A percentile compares a stretch with the other conserved stretches of the same genome.
Evolutionary conservation across 2,329 filamentous ascomycete genomes (phyloP).

Genomic region (Beauveria asiatica): DNA sequence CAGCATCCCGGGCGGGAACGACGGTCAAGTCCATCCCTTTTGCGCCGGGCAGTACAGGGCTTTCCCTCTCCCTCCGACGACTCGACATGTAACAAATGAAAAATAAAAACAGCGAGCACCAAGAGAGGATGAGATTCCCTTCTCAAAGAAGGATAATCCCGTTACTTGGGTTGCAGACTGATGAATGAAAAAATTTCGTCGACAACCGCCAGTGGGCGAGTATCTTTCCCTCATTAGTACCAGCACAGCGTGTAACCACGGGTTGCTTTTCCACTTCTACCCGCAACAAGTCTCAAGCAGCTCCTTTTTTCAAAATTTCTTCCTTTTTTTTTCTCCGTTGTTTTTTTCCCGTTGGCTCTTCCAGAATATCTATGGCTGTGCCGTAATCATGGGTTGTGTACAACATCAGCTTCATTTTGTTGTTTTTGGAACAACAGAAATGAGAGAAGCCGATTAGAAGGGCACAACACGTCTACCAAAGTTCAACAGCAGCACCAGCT

Average conservation of each 20-base stretch:
- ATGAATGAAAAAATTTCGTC: constrained; percentile 13
- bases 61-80: constrained; percentile 67
- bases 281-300: not conserved
- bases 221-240: constrained; percentile 99
- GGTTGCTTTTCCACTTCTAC: not conserved
- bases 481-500: not conserved
- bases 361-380: not conserved
- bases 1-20: constrained; percentile 46
- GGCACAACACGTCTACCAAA: not conserved
- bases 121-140: constrained; percentile 6
- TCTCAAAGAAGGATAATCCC: no score
- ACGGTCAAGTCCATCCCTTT: constrained; percentile 79
- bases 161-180: constrained; percentile 6
- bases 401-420: no score
- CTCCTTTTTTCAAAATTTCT: not conserved
- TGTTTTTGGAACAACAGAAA: not conserved
- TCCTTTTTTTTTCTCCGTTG: not conserved
- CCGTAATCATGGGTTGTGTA: not conserved
- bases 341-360: not conserved
- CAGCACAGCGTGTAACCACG: constrained; percentile 32
- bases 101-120: constrained; percentile 12
- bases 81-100: constrained; percentile 8
- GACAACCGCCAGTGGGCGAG: constrained; percentile 42
- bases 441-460: not conserved
- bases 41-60: constrained; percentile 77